A percentile compares a stretch with the other conserved stretches of the same genome.
Evolutionary conservation across 768 basidiomycete species (phyloP).

Genomic region (Psilocybe cyanescens): DNA sequence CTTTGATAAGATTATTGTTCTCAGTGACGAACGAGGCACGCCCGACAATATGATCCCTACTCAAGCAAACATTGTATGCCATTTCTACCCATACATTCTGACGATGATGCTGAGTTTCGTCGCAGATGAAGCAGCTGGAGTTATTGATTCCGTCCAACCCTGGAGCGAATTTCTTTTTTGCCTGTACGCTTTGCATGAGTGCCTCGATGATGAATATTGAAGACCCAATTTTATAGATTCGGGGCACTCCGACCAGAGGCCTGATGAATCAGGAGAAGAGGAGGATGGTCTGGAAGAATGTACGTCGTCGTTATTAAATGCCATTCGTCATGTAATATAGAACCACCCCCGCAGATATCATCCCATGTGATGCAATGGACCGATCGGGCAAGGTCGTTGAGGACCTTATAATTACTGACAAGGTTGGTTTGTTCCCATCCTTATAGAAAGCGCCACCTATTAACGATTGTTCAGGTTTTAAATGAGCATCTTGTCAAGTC

Average conservation of each 20-base stretch:
- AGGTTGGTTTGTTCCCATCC: neutral
- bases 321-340: neutral
- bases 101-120: neutral
- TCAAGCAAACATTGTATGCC: slow-evolving; percentile 9
- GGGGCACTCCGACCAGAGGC: slow-evolving; percentile 15
- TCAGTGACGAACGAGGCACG: neutral
- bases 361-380: slow-evolving; percentile 14
- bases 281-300: slow-evolving; percentile 18
- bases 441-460: neutral
- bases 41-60: neutral
- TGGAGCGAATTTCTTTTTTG: slow-evolving; percentile 10
- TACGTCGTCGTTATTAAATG: neutral
- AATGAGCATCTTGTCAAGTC: slow-evolving; percentile 8
- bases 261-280: slow-evolving; percentile 1
- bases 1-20: slow-evolving; percentile 1
- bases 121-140: slow-evolving; percentile 1
- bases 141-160: neutral
- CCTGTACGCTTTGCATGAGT: slow-evolving; percentile 2
- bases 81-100: neutral
- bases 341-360: slow-evolving; percentile 5
- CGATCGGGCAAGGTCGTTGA: neutral
- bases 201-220: neutral
- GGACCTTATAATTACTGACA: slow-evolving; percentile 6
- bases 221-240: slow-evolving; percentile 6
- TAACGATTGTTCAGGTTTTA: neutral